Percentiles rank a stretch among this genome's conserved stretches.
Evolutionary conservation across 768 basidiomycete genomes (phyloP).

Genomic region (button mushroom (Agaricus bisporus)): DNA sequence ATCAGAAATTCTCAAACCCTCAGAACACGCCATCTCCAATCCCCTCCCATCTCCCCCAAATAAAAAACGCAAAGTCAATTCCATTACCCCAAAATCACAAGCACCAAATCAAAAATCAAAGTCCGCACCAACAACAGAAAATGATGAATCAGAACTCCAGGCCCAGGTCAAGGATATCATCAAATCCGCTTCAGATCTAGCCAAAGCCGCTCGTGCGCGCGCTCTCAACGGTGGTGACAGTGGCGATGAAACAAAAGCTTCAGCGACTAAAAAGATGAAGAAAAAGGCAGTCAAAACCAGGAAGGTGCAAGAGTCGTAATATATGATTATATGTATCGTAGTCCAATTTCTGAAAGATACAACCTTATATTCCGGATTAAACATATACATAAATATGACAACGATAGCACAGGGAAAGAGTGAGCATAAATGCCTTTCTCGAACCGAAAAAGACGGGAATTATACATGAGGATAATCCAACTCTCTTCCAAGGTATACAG

Average conservation of each 20-base stretch:
- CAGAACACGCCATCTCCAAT: background rate
- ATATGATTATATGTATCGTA: background rate
- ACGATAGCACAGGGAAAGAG: background rate
- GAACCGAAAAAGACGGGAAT: background rate
- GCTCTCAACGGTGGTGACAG: slow-evolving; percentile 12
- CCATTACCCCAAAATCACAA: background rate
- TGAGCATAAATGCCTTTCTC: background rate
- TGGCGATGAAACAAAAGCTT: background rate
- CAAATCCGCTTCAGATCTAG: slow-evolving; percentile 29
- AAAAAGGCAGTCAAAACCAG: slow-evolving; percentile 5
- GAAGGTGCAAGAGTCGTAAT: background rate
- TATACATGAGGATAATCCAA: too few species aligned
- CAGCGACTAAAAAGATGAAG: slow-evolving; percentile 8
- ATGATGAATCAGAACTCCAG: slow-evolving; percentile 4
- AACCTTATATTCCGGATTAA: background rate
- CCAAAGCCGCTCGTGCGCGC: slow-evolving; percentile 29
- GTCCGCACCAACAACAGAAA: background rate
- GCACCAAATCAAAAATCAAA: background rate
- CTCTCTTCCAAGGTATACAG: slow-evolving; percentile 2
- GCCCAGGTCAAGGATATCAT: slow-evolving; percentile 27
- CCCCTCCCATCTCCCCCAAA: background rate
- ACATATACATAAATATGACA: background rate
- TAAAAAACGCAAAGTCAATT: slow-evolving; percentile 3
- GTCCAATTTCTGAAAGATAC: background rate
- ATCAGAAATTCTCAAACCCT: too few species aligned